A percentile compares a stretch with the other conserved stretches of the same genome.
These are phyloP conservation scores for Auricularia auricula-judae DNA, from an alignment of 768 basidiomycete genomes.

Conservation along the genomic window DNA sequence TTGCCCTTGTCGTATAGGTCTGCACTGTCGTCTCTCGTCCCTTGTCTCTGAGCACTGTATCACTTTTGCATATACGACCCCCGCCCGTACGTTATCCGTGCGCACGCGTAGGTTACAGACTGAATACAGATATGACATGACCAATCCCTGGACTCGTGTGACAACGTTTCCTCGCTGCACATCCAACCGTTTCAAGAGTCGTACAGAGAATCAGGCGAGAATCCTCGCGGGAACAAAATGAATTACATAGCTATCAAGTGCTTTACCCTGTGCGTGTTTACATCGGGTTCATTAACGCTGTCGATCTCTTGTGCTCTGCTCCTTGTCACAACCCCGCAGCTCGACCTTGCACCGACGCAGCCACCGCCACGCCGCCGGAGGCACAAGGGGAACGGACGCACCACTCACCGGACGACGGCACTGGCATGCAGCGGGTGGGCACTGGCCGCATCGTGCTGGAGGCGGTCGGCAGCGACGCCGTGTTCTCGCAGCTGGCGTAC, in stretches of 20 bases:
- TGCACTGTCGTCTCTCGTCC: not conserved
- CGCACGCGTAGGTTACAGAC: too few relatives aligned
- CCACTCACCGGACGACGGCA: not conserved
- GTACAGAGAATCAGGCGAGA: too few relatives aligned
- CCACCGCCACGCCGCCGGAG: not conserved
- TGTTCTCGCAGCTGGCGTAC: constrained; percentile 65
- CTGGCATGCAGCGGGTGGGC: not conserved
- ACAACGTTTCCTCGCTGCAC: too few relatives aligned
- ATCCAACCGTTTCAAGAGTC: too few relatives aligned
- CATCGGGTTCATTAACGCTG: not conserved
- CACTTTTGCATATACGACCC: not conserved
- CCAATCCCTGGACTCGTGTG: too few relatives aligned
- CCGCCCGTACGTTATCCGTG: too few relatives aligned
- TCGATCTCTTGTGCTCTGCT: not conserved
- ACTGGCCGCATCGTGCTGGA: constrained; percentile 9
- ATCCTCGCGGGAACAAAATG: too few relatives aligned
- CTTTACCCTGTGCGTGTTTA: too few relatives aligned
- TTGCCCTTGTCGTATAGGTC: not conserved
- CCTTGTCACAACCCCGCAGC: not conserved
- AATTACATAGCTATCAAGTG: too few relatives aligned
- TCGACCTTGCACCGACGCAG: not conserved
- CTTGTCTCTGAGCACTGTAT: not conserved
- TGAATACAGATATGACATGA: too few relatives aligned
- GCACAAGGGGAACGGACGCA: not conserved
- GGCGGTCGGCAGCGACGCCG: constrained; percentile 37